A percentile compares a stretch with the other conserved stretches of the same genome.
Conservation (phyloP, 176 grass and related monocot genomes). For the Bromus sterilis region DNA sequence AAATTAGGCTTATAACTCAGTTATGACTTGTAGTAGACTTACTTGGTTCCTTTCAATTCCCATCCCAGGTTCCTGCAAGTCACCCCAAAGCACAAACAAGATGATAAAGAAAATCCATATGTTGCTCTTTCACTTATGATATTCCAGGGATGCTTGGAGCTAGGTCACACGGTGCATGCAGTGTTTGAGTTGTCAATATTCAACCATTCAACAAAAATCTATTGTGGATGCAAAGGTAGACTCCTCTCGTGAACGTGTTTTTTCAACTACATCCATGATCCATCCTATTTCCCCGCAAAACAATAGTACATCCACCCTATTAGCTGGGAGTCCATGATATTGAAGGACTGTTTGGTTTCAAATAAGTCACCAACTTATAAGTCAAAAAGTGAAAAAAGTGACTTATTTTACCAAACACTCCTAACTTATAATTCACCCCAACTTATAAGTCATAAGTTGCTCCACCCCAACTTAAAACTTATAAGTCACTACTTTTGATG, state of each 20-base stretch:
- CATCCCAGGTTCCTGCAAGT: not conserved
- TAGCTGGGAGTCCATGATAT: not conserved
- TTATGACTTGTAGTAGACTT: not conserved
- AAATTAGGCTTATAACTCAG: not conserved
- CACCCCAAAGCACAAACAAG: not conserved
- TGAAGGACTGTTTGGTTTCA: too few species aligned
- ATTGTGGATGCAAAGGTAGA: conserved; percentile 4
- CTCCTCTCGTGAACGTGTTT: not conserved
- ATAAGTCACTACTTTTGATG: too few species aligned
- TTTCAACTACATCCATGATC: not conserved
- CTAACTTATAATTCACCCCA: too few species aligned
- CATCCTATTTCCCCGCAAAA: not conserved
- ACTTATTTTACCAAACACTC: too few species aligned
- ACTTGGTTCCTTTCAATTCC: not conserved
- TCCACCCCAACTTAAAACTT: too few species aligned
- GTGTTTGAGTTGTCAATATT: conserved; percentile 26
- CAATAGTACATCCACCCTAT: too few species aligned
- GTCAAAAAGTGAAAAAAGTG: too few species aligned
- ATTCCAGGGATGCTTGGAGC: not conserved
- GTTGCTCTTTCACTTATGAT: not conserved
- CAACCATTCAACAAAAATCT: conserved; percentile 3
- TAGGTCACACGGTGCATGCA: not conserved
- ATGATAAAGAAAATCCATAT: not conserved
- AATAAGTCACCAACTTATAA: too few species aligned
- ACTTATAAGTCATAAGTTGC: too few species aligned